Base-by-base conservation (phyloP, 441 rosid genomes). In the Populus hybrid region DNA sequence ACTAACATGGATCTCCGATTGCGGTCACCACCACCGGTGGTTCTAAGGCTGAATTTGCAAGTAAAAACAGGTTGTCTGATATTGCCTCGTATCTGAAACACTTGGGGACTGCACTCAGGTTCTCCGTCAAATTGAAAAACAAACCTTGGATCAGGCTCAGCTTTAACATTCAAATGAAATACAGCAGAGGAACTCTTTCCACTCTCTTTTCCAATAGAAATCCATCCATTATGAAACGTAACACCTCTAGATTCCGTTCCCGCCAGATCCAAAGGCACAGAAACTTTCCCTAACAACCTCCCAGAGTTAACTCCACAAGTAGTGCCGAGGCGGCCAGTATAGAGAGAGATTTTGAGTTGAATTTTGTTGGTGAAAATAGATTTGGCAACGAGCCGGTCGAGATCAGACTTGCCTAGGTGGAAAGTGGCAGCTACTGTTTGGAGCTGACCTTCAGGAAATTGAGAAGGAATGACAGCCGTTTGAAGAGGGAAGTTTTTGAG, bases 111-210 rank as follows among this genome's bases (percentile, higher is more conserved):
- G 70, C 98, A 95, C 72, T 93, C 98, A 0, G 98, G 99, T 71
- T 94, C 99, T 10, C 96, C 98, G 46, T 92, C 99, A 83, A 95
- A 93, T 86, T 95, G 95, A 63, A 93, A 95, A 14, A 95, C 99
- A 82, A 93, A 95, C 73, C 99, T 88, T 10, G 95, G 99, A 81
- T 95, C 94, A 50, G 95, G 98, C 79, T 92, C 98, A 3, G 95
- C 88, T 75, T 85, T 92, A 14, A 95, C 97, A 79, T 78, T 87
- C 84, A 91, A 80, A 80, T 90, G 92, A 66, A 93, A 84, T 84
- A 87, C 88, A 30, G 94, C 92, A 4, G 89, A 81, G 64, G 87
- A 70, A 0, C 76, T 83, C 79, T 92, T 90, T 2, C 71, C 80
- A 5, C 81, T 78, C 70, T 82, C 87, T 84, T 88, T 88, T 0